Evolutionary conservation across 371 early-diverging fungal species (phyloP), one percentile per base, ranked within the genome.

Genomic region (Lichtheimia ramosa): DNA sequence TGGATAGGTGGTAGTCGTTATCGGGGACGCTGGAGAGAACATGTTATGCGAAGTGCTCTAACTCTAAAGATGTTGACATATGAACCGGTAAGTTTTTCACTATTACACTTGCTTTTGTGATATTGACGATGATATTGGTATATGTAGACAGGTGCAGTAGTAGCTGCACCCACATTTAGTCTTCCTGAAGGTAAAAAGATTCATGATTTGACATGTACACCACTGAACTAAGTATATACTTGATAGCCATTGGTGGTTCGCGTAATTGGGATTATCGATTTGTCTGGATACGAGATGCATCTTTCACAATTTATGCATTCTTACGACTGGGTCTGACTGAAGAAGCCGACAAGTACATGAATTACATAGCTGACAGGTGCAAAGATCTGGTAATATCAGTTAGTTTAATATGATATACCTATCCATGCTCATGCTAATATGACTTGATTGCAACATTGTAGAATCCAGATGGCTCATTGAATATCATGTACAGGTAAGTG

Each of bases 261-360:
- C 77, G 92, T 10, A 93, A 92, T 73, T 93, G 94, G 94, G 91
- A 91, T 68, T 91, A 90, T 66, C 85, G 93, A 2, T 93, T 81
- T 68, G 83, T 83, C 0, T 93, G 94, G 94, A 72, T 93, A 5
- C 84, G 93, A 20, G 94, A 93, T 71, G 82, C 91, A 3, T 83
- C 92, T 0, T 93, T 93, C 53, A 89, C 91, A 1, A 79, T 92
- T 34, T 93, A 93, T 70, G 93, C 94, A 2, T 83, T 93, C 12
- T 74, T 93, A 56, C 75, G 93, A 18, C 69, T 93, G 39, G 93
- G 93, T 0, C 76, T 92, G 39, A 85, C 81, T 4, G 69, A 82
- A 54, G 94, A 93, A 66, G 92, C 93, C 2, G 72, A 79, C 3
- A 61, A 65, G 27, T 93, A 86, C 61, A 90, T 91, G 91, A 42